Conservation (phyloP, 179 eudicot species). For the Sideroxylon spinosum region DNA sequence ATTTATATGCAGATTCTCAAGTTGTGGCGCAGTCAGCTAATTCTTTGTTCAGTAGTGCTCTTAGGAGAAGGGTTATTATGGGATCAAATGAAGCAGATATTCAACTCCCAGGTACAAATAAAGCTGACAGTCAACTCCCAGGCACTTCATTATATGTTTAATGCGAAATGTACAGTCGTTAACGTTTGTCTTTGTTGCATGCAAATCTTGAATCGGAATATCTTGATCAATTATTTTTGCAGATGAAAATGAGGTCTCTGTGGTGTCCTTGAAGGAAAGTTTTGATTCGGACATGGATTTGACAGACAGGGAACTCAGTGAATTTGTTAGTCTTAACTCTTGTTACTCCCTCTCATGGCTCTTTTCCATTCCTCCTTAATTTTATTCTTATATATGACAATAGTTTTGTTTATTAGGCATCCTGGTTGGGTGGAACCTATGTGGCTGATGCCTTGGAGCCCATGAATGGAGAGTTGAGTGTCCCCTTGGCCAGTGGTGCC, state of each 20-base stretch:
- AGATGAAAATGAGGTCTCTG: constrained; percentile 52
- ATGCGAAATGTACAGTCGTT: not conserved
- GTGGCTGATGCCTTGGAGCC: constrained; percentile 36
- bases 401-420: constrained; percentile 45
- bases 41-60: constrained; percentile 26
- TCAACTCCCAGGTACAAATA: constrained; percentile 66
- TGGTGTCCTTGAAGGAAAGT: constrained; percentile 57
- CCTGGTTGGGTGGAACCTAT: constrained; percentile 77
- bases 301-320: constrained; percentile 54
- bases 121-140: constrained; percentile 57
- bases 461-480: constrained; percentile 50
- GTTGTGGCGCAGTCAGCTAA: constrained; percentile 29
- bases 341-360: constrained; percentile 1
- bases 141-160: constrained; percentile 37
- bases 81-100: constrained; percentile 40
- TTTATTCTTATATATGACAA: not conserved
- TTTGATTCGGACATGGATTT: constrained; percentile 28
- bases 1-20: constrained; percentile 42
- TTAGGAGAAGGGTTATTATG: constrained; percentile 41
- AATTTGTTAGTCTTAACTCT: constrained; percentile 58
- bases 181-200: not conserved
- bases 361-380: not conserved
- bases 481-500: constrained; percentile 52
- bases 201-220: not conserved
- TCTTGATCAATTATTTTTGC: constrained; percentile 21